phyloP scores from a whole-genome alignment of 257 asterid genomes.

The Catharanthus roseus region DNA sequence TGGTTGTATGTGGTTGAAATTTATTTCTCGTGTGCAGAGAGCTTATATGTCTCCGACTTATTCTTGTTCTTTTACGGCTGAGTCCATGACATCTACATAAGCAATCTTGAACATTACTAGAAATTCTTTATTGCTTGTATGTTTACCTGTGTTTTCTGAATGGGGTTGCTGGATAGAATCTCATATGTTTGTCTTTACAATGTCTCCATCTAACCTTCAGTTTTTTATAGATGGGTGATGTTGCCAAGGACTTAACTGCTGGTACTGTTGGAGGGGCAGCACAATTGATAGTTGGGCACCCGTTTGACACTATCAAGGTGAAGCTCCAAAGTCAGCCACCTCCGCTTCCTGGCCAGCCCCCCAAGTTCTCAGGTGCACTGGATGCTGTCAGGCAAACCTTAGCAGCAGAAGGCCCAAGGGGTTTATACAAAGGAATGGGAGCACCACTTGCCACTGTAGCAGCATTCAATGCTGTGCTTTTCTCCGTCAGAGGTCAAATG shows the following conservation, averaged over 20 bases:
- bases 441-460: slow-evolving; percentile 92
- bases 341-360: slow-evolving; percentile 76
- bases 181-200: neutral
- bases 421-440: slow-evolving; percentile 94
- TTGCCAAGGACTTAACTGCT: slow-evolving; percentile 59
- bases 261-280: slow-evolving; percentile 94
- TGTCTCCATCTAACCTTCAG: neutral
- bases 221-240: slow-evolving; percentile 67
- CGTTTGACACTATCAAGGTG: slow-evolving; percentile 93
- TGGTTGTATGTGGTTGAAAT: neutral
- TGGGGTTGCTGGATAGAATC: neutral
- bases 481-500: slow-evolving; percentile 78
- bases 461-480: slow-evolving; percentile 76
- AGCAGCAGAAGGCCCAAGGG: slow-evolving; percentile 88
- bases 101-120: neutral
- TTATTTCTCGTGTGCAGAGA: neutral
- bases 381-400: slow-evolving; percentile 87
- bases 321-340: slow-evolving; percentile 96
- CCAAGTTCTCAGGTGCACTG: slow-evolving; percentile 70
- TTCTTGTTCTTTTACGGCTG: neutral
- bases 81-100: neutral
- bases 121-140: neutral
- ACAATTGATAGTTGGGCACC: slow-evolving; percentile 85
- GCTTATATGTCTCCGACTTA: neutral
- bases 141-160: neutral